These are phyloP conservation scores for Sporothrix brunneoviolacea DNA, from an alignment of 2,329 filamentous ascomycete species.

Conservation along the genomic window DNA sequence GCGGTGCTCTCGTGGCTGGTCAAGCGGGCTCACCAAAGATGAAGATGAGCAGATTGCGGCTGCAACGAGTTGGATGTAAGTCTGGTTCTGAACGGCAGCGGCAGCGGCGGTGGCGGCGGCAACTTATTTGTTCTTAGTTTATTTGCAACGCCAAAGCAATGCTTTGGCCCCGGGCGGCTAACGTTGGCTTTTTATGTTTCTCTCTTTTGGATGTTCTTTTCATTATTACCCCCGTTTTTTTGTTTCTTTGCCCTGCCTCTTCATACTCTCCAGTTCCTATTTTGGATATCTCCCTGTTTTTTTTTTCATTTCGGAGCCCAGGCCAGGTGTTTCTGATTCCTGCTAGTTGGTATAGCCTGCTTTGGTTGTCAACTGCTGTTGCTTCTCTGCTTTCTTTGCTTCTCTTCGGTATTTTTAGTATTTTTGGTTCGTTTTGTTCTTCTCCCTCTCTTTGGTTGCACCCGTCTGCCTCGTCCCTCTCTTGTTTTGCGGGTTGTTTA, in stretches of 20 bases:
- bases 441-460: background rate
- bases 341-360: no score
- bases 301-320: no score
- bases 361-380: background rate
- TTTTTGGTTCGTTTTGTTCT: background rate
- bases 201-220: background rate
- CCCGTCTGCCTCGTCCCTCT: background rate
- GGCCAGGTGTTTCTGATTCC: no score
- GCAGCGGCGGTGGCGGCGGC: no score
- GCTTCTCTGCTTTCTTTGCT: background rate
- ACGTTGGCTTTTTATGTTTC: background rate
- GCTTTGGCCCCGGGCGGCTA: background rate
- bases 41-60: no score
- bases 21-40: conserved; percentile 69
- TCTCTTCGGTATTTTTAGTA: no score
- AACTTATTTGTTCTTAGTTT: background rate
- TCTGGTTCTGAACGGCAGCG: no score
- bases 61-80: no score
- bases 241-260: background rate
- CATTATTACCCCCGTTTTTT: background rate
- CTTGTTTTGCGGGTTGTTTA: background rate
- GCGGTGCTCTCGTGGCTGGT: conserved; percentile 96
- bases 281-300: no score
- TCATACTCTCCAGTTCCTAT: background rate
- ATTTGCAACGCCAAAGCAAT: background rate